These are phyloP conservation scores for Rubia balearica DNA, from an alignment of 305 asterid species.

Conservation along the genomic window DNA sequence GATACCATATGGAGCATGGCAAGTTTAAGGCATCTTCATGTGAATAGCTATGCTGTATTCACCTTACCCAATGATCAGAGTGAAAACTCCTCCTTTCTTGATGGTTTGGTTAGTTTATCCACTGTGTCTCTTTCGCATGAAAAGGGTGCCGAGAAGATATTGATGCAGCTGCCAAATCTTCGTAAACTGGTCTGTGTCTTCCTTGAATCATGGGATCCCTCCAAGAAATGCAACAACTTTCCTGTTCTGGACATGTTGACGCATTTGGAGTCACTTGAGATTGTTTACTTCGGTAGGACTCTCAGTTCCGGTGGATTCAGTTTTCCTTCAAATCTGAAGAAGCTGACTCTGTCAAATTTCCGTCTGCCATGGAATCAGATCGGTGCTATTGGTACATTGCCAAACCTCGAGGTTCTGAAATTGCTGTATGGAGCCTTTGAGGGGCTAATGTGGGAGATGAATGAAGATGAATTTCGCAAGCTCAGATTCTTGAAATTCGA, in stretches of 20 bases:
- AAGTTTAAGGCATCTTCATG: conserved; percentile 7
- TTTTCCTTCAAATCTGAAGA: conserved; percentile 7
- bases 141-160: neutral
- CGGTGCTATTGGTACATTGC: neutral
- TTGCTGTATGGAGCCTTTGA: conserved; percentile 4
- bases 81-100: neutral
- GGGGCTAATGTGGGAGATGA: conserved; percentile 9
- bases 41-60: conserved; percentile 3
- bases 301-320: neutral
- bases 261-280: neutral
- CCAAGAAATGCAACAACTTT: conserved; percentile 7
- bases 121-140: neutral
- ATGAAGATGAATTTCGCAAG: conserved; percentile 4
- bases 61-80: neutral
- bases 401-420: conserved; percentile 8
- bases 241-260: neutral
- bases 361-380: conserved; percentile 3
- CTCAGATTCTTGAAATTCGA: conserved; percentile 5
- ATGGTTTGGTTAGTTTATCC: conserved; percentile 1
- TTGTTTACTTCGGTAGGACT: neutral
- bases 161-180: neutral
- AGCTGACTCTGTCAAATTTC: neutral
- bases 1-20: conserved; percentile 9
- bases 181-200: neutral
- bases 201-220: neutral